A percentile compares a stretch with the other conserved stretches of the same genome.
Evolutionary conservation across 768 basidiomycete genomes (phyloP).

Genomic region (Hericium erinaceus): DNA sequence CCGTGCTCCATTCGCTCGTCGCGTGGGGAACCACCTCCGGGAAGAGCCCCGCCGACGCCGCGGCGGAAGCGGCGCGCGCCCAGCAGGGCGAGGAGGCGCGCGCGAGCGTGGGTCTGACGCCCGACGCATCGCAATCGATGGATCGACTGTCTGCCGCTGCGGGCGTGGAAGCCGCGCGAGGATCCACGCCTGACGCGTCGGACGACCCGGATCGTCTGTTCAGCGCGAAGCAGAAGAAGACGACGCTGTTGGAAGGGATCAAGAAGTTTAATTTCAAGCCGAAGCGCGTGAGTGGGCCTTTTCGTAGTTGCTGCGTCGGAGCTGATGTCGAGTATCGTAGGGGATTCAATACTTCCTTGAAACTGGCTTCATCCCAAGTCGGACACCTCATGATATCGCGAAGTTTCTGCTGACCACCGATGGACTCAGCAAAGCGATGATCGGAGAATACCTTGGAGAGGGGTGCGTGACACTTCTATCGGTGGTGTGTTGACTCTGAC

Average conservation of each 20-base stretch:
- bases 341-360: slow-evolving; percentile 86
- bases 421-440: slow-evolving; percentile 90
- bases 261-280: slow-evolving; percentile 98
- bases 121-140: slow-evolving; percentile 49
- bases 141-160: slow-evolving; percentile 34
- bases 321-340: slow-evolving; percentile 29
- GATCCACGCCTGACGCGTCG: slow-evolving; percentile 66
- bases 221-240: slow-evolving; percentile 94
- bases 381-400: slow-evolving; percentile 70
- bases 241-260: slow-evolving; percentile 87
- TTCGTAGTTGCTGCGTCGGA: not conserved
- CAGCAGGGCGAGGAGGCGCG: slow-evolving; percentile 44
- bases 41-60: slow-evolving; percentile 29
- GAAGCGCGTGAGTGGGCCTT: slow-evolving; percentile 58
- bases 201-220: slow-evolving; percentile 93
- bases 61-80: slow-evolving; percentile 26
- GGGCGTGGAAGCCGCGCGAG: slow-evolving; percentile 49
- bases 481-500: not conserved
- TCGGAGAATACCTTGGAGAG: slow-evolving; percentile 97
- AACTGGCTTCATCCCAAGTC: slow-evolving; percentile 74
- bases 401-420: slow-evolving; percentile 80
- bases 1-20: slow-evolving; percentile 83
- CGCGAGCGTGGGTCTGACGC: slow-evolving; percentile 37
- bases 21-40: slow-evolving; percentile 64
- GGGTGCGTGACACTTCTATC: slow-evolving; percentile 47